These are phyloP conservation scores for Rhizopogon vinicolor DNA, from an alignment of 768 basidiomycete species.

Conservation along the genomic window DNA sequence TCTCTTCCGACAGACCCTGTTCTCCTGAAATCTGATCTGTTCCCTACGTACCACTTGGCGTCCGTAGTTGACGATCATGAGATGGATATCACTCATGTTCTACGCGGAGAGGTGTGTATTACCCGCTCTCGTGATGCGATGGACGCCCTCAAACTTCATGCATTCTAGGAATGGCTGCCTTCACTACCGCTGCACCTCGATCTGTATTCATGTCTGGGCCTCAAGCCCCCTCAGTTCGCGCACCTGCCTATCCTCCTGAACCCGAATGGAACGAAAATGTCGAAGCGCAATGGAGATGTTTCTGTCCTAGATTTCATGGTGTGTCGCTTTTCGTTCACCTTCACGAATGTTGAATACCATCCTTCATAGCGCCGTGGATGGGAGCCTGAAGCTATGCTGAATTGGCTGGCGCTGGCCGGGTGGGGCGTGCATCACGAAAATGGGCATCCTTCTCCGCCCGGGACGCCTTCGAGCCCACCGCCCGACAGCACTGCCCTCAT, in stretches of 20 bases:
- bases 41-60: conserved; percentile 95
- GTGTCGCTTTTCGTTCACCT: conserved; percentile 14
- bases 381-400: conserved; percentile 85
- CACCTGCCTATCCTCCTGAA: conserved; percentile 92
- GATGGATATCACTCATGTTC: conserved; percentile 95
- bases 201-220: conserved; percentile 73
- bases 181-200: conserved; percentile 90
- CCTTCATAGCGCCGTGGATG: conserved; percentile 68
- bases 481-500: conserved; percentile 66
- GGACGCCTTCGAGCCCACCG: conserved; percentile 30
- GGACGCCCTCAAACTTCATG: neutral
- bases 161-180: conserved; percentile 86
- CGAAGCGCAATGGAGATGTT: conserved; percentile 89
- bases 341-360: neutral
- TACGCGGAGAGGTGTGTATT: conserved; percentile 78
- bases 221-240: conserved; percentile 76
- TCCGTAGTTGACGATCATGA: conserved; percentile 93
- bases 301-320: conserved; percentile 86
- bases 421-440: conserved; percentile 65
- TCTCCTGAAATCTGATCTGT: conserved; percentile 86
- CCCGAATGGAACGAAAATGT: conserved; percentile 89
- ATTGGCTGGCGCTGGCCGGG: conserved; percentile 93
- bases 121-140: no score
- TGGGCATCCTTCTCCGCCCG: conserved; percentile 16
- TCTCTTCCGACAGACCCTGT: conserved; percentile 88